Evolutionary conservation across 1,284 basidiomycete genomes (phyloP), one percentile per base, ranked within the genome.

Genomic region (Marasmius tenuissimus): DNA sequence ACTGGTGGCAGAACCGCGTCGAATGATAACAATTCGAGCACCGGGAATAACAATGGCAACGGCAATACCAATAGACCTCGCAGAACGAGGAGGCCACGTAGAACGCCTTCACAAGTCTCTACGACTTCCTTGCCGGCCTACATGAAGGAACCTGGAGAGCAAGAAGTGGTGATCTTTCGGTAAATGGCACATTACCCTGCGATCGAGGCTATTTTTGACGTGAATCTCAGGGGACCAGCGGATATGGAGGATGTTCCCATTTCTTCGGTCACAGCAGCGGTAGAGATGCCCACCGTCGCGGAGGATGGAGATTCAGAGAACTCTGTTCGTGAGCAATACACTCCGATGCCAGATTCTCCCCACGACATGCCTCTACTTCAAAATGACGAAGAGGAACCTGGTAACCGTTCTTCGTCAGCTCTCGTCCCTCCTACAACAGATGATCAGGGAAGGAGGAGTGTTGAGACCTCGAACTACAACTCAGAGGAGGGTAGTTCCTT

Each of bases 101-200:
- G 80, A 12, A 82, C 80, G 16, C 81, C 81, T 3, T 82, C 80
- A 56, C 89, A 91, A 70, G 85, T 92, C 60, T 91, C 88, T 14
- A 91, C 89, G 14, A 84, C 81, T 50, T 90, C 86, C 1, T 71
- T 93, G 42, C 91, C 90, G 4, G 82, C 80, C 27, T 92, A 92
- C 68, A 89, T 85, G 76, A 91, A 91, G 72, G 90, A 92, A 66
- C 89, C 90, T 0, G 91, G 90, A 9, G 90, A 91, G 59, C 81
- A 88, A 57, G 90, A 92, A 69, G 78, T 93, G 35, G 91, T 92
- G 7, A 85, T 93, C 60, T 84, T 84, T 63, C 78, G 86, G 89
- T 89, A 65, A 27, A 27, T 65, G 77, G 16, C 33, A 16, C 11
- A 47, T 47, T 61, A 27, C 14, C 60, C 42, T 12, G 38, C 35